phyloP scores from a whole-genome alignment of 2,329 filamentous ascomycete genomes.

The Penicillium sp. region DNA sequence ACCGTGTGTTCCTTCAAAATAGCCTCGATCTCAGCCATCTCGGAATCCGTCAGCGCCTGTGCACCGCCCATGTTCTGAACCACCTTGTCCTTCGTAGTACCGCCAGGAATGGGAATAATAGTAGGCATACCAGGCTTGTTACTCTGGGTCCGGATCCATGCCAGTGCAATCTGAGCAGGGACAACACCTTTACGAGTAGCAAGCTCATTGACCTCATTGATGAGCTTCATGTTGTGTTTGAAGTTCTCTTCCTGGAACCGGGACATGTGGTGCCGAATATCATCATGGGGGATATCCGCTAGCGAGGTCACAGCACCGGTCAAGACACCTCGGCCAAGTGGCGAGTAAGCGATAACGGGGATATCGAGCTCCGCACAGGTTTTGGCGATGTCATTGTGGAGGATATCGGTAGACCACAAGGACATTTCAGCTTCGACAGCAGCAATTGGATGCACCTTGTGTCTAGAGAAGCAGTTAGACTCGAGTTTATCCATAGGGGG shows the following conservation, averaged over 20 bases:
- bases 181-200: constrained; percentile 46
- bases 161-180: constrained; percentile 49
- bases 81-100: constrained; percentile 37
- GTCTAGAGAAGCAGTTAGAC: constrained; percentile 37
- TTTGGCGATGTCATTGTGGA: constrained; percentile 56
- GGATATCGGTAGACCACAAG: constrained; percentile 55
- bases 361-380: constrained; percentile 57
- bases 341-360: constrained; percentile 59
- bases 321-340: constrained; percentile 57
- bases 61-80: constrained; percentile 34
- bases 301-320: constrained; percentile 48
- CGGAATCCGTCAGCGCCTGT: constrained; percentile 31
- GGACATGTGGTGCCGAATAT: constrained; percentile 44
- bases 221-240: constrained; percentile 50
- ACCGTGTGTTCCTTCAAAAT: constrained; percentile 49
- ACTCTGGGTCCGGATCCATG: constrained; percentile 48
- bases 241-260: constrained; percentile 53
- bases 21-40: constrained; percentile 51
- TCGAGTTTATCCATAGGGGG: neutral
- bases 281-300: constrained; percentile 48
- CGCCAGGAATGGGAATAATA: constrained; percentile 39
- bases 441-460: constrained; percentile 54
- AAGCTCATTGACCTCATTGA: constrained; percentile 45
- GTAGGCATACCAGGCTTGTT: constrained; percentile 44
- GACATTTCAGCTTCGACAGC: constrained; percentile 62